Percentiles rank a stretch among this genome's conserved stretches.
phyloP scores from a whole-genome alignment of 768 basidiomycete genomes.

The Amanita molliuscula region DNA sequence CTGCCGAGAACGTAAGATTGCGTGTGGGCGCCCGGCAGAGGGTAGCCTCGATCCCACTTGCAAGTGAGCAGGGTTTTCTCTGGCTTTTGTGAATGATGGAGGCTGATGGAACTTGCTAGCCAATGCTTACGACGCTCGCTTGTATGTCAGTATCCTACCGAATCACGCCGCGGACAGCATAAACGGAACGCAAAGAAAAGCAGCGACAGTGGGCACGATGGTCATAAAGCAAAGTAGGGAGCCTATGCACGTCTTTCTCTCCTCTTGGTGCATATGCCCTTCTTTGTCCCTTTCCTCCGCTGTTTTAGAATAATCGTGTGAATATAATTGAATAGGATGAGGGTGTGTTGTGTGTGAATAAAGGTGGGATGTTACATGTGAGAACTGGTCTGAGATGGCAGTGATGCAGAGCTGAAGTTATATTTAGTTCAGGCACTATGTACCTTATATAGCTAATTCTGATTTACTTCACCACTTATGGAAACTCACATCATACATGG shows the following conservation, averaged over 20 bases:
- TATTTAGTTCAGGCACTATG: too few species aligned
- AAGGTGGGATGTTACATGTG: too few species aligned
- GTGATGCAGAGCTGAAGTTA: too few species aligned
- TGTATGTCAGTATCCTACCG: conserved; percentile 39
- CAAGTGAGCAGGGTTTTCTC: conserved; percentile 29
- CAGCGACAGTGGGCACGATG: not conserved
- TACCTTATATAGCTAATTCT: too few species aligned
- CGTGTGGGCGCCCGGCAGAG: conserved; percentile 24
- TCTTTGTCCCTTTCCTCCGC: not conserved
- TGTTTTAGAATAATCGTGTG: too few species aligned
- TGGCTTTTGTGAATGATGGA: not conserved
- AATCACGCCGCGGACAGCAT: conserved; percentile 17
- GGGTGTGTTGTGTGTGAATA: too few species aligned
- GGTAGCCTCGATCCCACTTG: conserved; percentile 34
- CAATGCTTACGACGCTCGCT: conserved; percentile 42
- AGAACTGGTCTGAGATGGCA: too few species aligned
- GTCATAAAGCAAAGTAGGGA: not conserved
- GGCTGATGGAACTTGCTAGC: conserved; percentile 16
- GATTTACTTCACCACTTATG: too few species aligned
- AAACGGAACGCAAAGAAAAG: conserved; percentile 6
- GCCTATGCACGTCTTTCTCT: not conserved
- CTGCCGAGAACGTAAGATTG: conserved; percentile 32
- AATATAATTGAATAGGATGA: too few species aligned
- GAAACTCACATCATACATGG: too few species aligned
- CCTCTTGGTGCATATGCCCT: not conserved